A percentile compares a stretch with the other conserved stretches of the same genome.
Evolutionary conservation across 192 early-diverging fungal species (phyloP).

Genomic region (Nowakowskiella sp.): DNA sequence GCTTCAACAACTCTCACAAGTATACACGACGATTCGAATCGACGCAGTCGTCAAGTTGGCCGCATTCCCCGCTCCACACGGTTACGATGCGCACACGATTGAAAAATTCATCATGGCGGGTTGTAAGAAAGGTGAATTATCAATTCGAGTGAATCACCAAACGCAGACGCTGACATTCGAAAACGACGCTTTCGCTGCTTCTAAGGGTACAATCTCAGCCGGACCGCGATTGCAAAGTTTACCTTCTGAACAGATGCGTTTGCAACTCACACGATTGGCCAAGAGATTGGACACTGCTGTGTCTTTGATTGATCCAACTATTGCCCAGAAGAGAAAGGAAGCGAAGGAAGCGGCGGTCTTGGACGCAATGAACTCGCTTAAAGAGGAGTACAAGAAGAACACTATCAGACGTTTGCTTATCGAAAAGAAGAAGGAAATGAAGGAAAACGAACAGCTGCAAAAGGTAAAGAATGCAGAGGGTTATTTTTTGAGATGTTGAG

Average conservation of each 20-base stretch:
- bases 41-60: constrained; percentile 86
- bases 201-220: constrained; percentile 66
- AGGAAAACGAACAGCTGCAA: constrained; percentile 51
- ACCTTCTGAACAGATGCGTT: constrained; percentile 85
- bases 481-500: constrained; percentile 1
- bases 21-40: constrained; percentile 95
- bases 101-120: constrained; percentile 99
- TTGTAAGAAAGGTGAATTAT: constrained; percentile 89
- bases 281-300: constrained; percentile 78
- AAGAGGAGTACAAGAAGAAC: constrained; percentile 74
- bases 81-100: constrained; percentile 75
- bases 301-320: constrained; percentile 72
- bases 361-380: constrained; percentile 61
- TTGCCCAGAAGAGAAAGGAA: constrained; percentile 55
- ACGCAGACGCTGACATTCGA: constrained; percentile 86
- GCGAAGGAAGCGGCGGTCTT: constrained; percentile 60
- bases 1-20: constrained; percentile 93
- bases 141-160: constrained; percentile 90
- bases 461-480: constrained; percentile 25
- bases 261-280: constrained; percentile 80
- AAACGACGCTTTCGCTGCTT: constrained; percentile 75
- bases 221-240: constrained; percentile 49
- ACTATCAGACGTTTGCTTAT: constrained; percentile 76
- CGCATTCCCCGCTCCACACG: constrained; percentile 77
- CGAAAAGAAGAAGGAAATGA: constrained; percentile 84